Evolutionary conservation across 768 basidiomycete genomes (phyloP), one percentile per base, ranked within the genome.

Genomic region (Hypholoma sublateritium): DNA sequence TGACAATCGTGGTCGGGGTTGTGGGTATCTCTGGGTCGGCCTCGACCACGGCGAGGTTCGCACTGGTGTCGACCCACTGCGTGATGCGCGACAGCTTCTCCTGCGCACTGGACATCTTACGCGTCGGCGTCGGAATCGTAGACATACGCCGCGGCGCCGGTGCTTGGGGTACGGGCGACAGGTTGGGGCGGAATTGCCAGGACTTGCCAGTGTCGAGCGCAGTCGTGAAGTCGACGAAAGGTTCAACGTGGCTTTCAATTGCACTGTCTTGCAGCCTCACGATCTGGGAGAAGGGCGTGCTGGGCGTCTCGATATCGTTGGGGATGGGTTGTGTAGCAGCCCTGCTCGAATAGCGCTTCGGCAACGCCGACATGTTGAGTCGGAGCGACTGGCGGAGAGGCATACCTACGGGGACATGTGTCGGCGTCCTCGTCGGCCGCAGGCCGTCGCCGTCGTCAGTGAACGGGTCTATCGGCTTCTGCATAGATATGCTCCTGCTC

Each of bases 151-250:
- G 51, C 37, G 50, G 21, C 25, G 42, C 12, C 9, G 45, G 42
- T 2, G 44, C 45, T 37, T 45, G 41, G 11, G 50, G 46, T 11
- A 41, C 21, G 17, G 52, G 39, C 17, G 56, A 42, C 22, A 44
- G 25, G 22, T n/a, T 50, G 16, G 57, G 39, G 22, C 52, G 58
- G 59, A 62, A 59, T 37, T 61, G 57, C 22, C 56, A 54, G 4
- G 64, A 65, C n/a, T 55, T 61, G 7, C 64, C 64, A n/a, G 57
- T 61, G 41, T 62, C 59, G 13, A 65, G 36, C 7, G 61, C 61
- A 21, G 57, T 60, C 1, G 55, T 61, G 11, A 62, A 54, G 44
- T 65, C 63, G 35, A 62, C 36, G 59, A 60, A 64, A 4, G 50
- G 59, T 14, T 59, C 65, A 16, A 48, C 37, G 36, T 53, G 5